phyloP scores from a whole-genome alignment of 768 basidiomycete species.

The Leccinum barrowsii region DNA sequence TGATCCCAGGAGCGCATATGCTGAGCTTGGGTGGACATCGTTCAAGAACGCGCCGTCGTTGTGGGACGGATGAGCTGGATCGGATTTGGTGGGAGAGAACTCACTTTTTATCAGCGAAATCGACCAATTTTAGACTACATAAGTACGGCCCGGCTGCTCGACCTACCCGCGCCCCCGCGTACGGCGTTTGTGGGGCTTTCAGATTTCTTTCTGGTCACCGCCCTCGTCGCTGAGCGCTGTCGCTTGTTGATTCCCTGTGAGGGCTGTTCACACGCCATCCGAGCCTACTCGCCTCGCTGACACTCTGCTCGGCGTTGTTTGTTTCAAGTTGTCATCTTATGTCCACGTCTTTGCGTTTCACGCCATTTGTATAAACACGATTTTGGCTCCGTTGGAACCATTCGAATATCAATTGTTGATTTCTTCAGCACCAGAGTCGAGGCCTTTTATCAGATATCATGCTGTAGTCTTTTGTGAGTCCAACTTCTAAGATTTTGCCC shows the following conservation, averaged over 20 bases:
- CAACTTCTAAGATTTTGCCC: background rate
- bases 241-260: background rate
- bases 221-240: background rate
- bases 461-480: background rate
- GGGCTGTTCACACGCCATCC: background rate
- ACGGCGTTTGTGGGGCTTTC: background rate
- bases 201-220: background rate
- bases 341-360: too few species aligned
- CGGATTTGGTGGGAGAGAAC: background rate
- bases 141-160: slow-evolving; percentile 9
- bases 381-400: too few species aligned
- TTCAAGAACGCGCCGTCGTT: background rate
- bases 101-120: slow-evolving; percentile 9
- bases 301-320: background rate
- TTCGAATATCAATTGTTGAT: too few species aligned
- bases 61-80: background rate
- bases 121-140: background rate
- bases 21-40: slow-evolving; percentile 26
- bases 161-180: slow-evolving; percentile 2
- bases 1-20: slow-evolving; percentile 19
- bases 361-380: background rate
- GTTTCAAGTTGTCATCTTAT: background rate
- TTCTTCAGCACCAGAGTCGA: too few species aligned
- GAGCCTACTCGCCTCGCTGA: background rate
- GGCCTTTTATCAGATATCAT: background rate